phyloP scores from a whole-genome alignment of 805 yeast genomes.

The Starmerella floris region DNA sequence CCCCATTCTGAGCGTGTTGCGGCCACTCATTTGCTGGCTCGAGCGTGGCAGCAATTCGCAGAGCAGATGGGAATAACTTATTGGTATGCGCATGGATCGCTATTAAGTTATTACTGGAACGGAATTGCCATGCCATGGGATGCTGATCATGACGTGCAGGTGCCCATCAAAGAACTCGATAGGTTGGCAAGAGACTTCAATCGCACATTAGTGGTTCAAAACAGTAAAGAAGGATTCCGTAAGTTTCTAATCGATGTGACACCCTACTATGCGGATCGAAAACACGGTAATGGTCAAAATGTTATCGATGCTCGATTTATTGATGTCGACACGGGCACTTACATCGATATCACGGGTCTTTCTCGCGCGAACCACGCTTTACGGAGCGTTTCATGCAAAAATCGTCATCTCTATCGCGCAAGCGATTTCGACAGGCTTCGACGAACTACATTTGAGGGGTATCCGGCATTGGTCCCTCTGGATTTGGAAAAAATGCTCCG shows the following conservation, averaged over 20 bases:
- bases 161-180: conserved; percentile 37
- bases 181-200: conserved; percentile 38
- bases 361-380: conserved; percentile 17
- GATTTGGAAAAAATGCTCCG: conserved; percentile 27
- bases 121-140: conserved; percentile 45
- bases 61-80: conserved; percentile 33
- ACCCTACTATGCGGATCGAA: conserved; percentile 39
- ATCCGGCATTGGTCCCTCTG: conserved; percentile 35
- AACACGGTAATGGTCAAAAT: conserved; percentile 36
- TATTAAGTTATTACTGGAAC: conserved; percentile 39
- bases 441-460: conserved; percentile 48
- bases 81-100: conserved; percentile 40
- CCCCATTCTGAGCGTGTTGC: conserved; percentile 32
- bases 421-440: conserved; percentile 42
- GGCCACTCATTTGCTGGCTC: conserved; percentile 36
- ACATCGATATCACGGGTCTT: conserved; percentile 45
- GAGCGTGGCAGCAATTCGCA: conserved; percentile 38
- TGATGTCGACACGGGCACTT: conserved; percentile 46
- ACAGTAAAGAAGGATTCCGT: conserved; percentile 36
- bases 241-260: conserved; percentile 36
- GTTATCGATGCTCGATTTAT: conserved; percentile 46
- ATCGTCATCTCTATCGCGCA: conserved; percentile 40
- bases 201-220: conserved; percentile 34
- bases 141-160: conserved; percentile 37
- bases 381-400: conserved; percentile 34